phyloP scores from a whole-genome alignment of 352 stramenopile species.

The Globisporangium echinulatum region DNA sequence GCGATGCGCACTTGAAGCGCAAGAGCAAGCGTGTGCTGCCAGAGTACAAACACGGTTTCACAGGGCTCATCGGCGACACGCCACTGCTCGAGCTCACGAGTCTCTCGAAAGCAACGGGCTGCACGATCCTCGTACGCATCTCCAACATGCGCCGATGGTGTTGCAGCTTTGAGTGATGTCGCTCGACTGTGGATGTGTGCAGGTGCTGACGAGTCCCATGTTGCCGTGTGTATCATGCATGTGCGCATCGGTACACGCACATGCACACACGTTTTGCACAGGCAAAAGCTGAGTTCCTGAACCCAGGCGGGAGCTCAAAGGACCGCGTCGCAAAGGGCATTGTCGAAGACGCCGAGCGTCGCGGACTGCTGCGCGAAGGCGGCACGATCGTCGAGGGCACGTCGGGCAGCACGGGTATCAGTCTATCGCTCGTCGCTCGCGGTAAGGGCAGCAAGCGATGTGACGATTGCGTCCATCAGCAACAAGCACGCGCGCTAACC shows the following conservation, averaged over 20 bases:
- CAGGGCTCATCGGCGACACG: conserved; percentile 91
- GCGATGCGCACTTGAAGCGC: conserved; percentile 16
- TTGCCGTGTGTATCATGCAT: no score
- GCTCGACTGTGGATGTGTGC: neutral
- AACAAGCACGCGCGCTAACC: neutral
- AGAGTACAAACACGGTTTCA: conserved; percentile 49
- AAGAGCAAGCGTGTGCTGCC: conserved; percentile 8
- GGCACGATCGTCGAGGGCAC: conserved; percentile 97
- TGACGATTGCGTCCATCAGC: neutral
- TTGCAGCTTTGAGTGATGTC: neutral
- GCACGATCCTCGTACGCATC: conserved; percentile 72
- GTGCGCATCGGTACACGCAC: no score
- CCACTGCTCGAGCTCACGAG: conserved; percentile 87
- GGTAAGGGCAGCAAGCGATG: conserved; percentile 22
- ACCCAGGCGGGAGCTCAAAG: conserved; percentile 96
- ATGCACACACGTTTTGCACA: conserved; percentile 8
- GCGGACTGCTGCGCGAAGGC: conserved; percentile 80
- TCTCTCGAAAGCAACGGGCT: conserved; percentile 88
- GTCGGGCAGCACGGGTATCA: conserved; percentile 97
- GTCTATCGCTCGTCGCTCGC: conserved; percentile 90
- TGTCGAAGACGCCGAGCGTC: conserved; percentile 90
- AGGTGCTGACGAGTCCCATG: no score
- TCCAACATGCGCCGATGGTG: no score
- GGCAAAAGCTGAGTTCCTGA: conserved; percentile 96
- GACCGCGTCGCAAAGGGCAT: conserved; percentile 95